Conservation (phyloP, 192 early-diverging fungal genomes). For the Umbelopsis isabellina region DNA sequence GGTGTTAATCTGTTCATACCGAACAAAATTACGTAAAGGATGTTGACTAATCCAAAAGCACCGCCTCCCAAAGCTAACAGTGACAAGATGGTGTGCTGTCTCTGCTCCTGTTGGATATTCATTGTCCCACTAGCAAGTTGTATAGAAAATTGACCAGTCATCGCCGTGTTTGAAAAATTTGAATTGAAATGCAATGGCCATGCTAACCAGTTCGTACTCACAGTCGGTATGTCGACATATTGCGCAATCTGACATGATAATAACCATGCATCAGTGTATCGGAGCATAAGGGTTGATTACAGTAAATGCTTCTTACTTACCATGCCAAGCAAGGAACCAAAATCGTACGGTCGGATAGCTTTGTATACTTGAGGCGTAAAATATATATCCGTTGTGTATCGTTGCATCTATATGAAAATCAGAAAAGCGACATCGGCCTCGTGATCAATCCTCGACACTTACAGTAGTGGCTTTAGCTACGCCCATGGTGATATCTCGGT, state of each 20-base stretch:
- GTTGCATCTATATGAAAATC: neutral
- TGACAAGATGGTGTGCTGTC: slow-evolving; percentile 30
- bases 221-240: slow-evolving; percentile 28
- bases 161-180: neutral
- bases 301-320: slow-evolving; percentile 18
- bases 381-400: neutral
- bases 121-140: slow-evolving; percentile 22
- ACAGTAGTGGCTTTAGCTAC: slow-evolving; percentile 7
- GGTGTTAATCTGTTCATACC: slow-evolving; percentile 33
- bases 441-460: neutral
- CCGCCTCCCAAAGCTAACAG: slow-evolving; percentile 35
- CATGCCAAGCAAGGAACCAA: slow-evolving; percentile 24
- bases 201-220: neutral
- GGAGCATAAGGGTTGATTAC: neutral
- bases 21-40: slow-evolving; percentile 31
- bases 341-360: slow-evolving; percentile 15
- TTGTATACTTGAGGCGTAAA: slow-evolving; percentile 19
- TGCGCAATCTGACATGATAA: neutral
- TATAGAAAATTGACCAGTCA: slow-evolving; percentile 25
- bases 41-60: slow-evolving; percentile 29
- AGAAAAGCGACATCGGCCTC: neutral
- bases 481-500: slow-evolving; percentile 12
- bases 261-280: neutral
- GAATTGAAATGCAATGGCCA: slow-evolving; percentile 19
- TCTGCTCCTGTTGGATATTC: slow-evolving; percentile 30